phyloP scores from a whole-genome alignment of 192 early-diverging fungal genomes.

The Coemansia sp. region DNA sequence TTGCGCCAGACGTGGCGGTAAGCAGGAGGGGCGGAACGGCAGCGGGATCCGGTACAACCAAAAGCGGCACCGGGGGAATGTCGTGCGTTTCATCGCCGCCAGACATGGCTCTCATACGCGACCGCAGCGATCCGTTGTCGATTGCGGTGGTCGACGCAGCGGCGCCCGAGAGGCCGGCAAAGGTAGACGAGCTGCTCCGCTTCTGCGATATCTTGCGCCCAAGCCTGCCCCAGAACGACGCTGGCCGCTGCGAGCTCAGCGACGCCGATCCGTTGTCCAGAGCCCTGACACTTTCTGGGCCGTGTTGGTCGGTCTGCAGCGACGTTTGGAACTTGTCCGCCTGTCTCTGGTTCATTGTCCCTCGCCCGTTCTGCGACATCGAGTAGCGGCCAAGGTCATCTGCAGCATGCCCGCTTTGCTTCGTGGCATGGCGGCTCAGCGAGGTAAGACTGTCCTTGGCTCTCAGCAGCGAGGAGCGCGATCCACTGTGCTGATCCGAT shows the following conservation, averaged over 20 bases:
- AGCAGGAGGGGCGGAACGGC: neutral
- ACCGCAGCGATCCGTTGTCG: neutral
- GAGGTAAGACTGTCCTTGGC: slow-evolving; percentile 15
- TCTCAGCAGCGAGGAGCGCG: slow-evolving; percentile 18
- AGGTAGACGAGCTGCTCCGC: slow-evolving; percentile 15
- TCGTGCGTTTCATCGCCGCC: neutral
- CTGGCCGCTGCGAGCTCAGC: slow-evolving; percentile 10
- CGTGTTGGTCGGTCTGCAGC: neutral
- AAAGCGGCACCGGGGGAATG: neutral
- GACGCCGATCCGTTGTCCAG: neutral
- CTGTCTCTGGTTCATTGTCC: neutral
- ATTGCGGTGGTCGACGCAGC: neutral
- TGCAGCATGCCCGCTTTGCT: neutral
- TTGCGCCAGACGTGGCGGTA: neutral
- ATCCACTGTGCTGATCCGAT: neutral
- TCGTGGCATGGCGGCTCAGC: slow-evolving; percentile 15
- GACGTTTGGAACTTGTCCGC: neutral
- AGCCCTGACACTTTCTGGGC: neutral
- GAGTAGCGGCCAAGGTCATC: slow-evolving; percentile 12
- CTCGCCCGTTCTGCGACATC: neutral
- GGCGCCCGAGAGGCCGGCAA: slow-evolving; percentile 10
- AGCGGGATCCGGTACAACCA: neutral
- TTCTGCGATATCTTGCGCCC: slow-evolving; percentile 32
- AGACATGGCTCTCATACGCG: slow-evolving; percentile 12
- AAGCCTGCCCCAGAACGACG: slow-evolving; percentile 38